These are phyloP conservation scores for Penicillium manginii DNA, from an alignment of 495 filamentous ascomycete genomes.

Conservation along the genomic window DNA sequence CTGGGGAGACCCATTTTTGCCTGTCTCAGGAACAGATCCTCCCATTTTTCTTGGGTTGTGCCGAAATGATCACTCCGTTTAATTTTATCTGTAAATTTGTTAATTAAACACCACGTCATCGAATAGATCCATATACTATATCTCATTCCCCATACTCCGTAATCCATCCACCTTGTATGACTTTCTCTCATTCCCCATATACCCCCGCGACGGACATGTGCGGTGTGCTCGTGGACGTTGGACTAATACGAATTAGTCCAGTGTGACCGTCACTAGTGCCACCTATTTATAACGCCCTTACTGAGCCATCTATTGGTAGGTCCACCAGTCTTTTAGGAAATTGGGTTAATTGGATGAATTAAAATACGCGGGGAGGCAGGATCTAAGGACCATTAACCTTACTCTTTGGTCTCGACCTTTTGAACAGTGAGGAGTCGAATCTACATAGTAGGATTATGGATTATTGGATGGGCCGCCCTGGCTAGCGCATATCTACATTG, in stretches of 20 bases:
- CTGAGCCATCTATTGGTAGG: slow-evolving; percentile 3
- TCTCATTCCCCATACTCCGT: background rate
- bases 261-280: slow-evolving; percentile 4
- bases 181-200: background rate
- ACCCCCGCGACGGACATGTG: background rate
- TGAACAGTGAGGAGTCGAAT: too few relatives aligned
- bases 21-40: slow-evolving; percentile 18
- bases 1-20: background rate
- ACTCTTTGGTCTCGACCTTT: background rate
- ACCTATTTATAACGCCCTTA: slow-evolving; percentile 19
- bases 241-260: slow-evolving; percentile 5
- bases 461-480: background rate
- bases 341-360: background rate
- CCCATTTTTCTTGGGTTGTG: background rate
- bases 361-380: slow-evolving; percentile 7
- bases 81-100: too few relatives aligned
- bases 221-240: slow-evolving; percentile 13
- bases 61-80: too few relatives aligned
- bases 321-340: background rate
- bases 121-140: background rate
- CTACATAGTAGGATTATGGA: background rate
- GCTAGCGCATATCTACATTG: background rate
- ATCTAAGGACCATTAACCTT: slow-evolving; percentile 15
- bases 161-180: too few relatives aligned
- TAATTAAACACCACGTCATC: background rate